Percentiles rank a stretch among this genome's conserved stretches.
Conservation (phyloP, 169 alveolate genomes). For the Cryptosporidium felis region DNA sequence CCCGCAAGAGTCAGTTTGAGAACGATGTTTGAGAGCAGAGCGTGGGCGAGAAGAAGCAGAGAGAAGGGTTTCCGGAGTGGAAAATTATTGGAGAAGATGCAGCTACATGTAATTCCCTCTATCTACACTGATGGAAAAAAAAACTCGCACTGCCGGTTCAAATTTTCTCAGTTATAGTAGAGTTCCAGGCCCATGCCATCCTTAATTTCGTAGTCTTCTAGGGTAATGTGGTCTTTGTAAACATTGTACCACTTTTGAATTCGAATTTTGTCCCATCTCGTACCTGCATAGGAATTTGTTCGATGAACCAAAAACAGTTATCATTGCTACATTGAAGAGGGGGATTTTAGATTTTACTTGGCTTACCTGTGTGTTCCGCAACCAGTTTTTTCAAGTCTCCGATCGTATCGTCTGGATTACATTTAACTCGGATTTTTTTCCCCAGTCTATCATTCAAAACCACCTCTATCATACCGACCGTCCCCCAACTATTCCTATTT, state of each 20-base stretch:
- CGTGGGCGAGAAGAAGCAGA: too few relatives aligned
- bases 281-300: slow-evolving; percentile 81
- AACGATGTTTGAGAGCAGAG: too few relatives aligned
- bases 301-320: too few relatives aligned
- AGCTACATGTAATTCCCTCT: too few relatives aligned
- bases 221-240: slow-evolving; percentile 97
- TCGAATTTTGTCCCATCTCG: slow-evolving; percentile 95
- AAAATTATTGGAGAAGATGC: too few relatives aligned
- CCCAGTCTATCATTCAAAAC: slow-evolving; percentile 97
- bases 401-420: slow-evolving; percentile 96
- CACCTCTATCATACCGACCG: slow-evolving; percentile 98
- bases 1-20: too few relatives aligned
- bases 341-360: not conserved
- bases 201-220: slow-evolving; percentile 97
- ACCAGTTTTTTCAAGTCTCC: slow-evolving; percentile 95
- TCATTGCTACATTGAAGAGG: not conserved
- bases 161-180: slow-evolving; percentile 92
- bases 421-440: slow-evolving; percentile 95
- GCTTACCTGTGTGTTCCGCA: slow-evolving; percentile 95
- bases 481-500: too few relatives aligned
- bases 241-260: slow-evolving; percentile 95
- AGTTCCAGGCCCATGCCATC: slow-evolving; percentile 98
- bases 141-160: slow-evolving; percentile 64
- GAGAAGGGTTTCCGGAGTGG: too few relatives aligned
- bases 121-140: too few relatives aligned